Evolutionary conservation across 176 grass and related monocot species (phyloP), one percentile per base, ranked within the genome.

Genomic region (Rhipidocladum racemiflorum): DNA sequence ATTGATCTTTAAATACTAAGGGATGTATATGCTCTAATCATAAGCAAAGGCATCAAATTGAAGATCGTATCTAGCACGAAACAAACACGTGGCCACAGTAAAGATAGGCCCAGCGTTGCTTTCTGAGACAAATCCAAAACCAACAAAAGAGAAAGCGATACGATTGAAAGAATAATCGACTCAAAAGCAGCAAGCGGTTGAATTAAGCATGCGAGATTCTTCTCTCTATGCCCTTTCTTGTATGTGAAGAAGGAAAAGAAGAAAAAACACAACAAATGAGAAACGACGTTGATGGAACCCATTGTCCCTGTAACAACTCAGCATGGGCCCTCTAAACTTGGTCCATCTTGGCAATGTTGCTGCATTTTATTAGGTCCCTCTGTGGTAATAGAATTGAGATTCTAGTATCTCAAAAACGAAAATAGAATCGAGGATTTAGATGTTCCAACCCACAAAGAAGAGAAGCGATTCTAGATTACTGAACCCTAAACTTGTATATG

Each of bases 141-240:
- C 70, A 51, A 49, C 51, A 6, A 14, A 62, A 53, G 18, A 15
- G 64, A 72, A 83, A 50, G 70, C 17, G 8, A 28, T 44, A 23
- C 57, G 61, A 60, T 38, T 21, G 81, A 73, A 63, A n/a, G 57
- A 49, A 74, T 53, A 74, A 74, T 83, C 64, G 69, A 83, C 69
- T 64, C 29, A 56, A 51, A 39, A 73, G 81, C 44, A 54, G 23
- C 44, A 48, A 62, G 28, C 48, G n/a, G 21, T 23, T 63, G 69
- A 51, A 83, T 54, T 72, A 72, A 50, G 69, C 57, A 64, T 2
- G 56, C 60, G 40, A 62, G 9, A 35, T 36, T 66, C 45, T 67
- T 67, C 16, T 65, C 20, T 79, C 17, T 36, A 2, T 9, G 27
- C 21, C 56, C 30, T 83, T 83, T 74, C 28, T 64, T 74, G 54